Conservation (phyloP, 306 rosid genomes). For the Begonia fuchsioides region DNA sequence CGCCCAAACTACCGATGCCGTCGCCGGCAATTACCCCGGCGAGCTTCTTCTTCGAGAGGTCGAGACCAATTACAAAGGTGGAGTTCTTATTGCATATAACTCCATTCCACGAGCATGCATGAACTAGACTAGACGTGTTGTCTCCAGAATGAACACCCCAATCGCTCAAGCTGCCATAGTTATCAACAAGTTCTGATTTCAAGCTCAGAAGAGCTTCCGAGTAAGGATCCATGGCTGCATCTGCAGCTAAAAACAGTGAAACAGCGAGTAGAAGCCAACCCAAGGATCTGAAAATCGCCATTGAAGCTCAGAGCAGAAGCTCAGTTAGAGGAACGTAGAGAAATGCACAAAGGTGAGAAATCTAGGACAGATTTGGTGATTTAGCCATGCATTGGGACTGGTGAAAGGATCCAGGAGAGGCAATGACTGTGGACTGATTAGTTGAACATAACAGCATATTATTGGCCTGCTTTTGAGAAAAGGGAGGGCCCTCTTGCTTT, state of each 20-base stretch:
- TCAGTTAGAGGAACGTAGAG: too few relatives aligned
- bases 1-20: constrained; percentile 39
- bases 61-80: constrained; percentile 40
- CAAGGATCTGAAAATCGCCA: constrained; percentile 49
- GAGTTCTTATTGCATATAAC: constrained; percentile 49
- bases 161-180: constrained; percentile 34
- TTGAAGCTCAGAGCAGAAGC: constrained; percentile 45
- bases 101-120: constrained; percentile 83
- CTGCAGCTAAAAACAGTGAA: constrained; percentile 21
- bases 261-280: constrained; percentile 24
- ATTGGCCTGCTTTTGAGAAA: constrained; percentile 33
- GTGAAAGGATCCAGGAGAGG: constrained; percentile 33
- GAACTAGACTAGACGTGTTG: constrained; percentile 28
- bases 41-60: constrained; percentile 62
- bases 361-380: constrained; percentile 13
- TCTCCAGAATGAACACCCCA: constrained; percentile 37
- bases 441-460: constrained; percentile 27
- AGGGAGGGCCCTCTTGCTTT: constrained; percentile 37
- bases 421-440: constrained; percentile 19
- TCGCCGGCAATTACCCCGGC: constrained; percentile 48
- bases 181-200: constrained; percentile 52
- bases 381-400: constrained; percentile 71
- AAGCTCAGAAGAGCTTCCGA: constrained; percentile 68
- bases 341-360: constrained; percentile 25
- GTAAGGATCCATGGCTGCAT: constrained; percentile 42